Conservation (phyloP, 345 rosid species). For the Gossypium arboreum region DNA sequence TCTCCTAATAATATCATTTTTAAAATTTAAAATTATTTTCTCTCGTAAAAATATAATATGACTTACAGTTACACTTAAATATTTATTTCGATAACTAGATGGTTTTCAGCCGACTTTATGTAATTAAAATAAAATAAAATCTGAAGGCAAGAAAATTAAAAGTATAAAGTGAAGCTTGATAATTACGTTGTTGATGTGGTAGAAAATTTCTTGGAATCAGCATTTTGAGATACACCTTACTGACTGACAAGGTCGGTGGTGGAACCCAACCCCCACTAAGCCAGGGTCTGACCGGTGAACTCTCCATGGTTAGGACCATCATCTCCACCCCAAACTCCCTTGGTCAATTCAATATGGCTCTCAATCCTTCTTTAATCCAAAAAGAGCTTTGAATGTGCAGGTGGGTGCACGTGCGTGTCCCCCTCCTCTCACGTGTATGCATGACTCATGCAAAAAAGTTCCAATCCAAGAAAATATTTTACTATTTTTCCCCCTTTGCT, state of each 20-base stretch:
- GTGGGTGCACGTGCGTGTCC: conserved; percentile 29
- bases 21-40: too few species aligned
- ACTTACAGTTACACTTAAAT: rapidly evolving
- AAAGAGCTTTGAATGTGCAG: conserved; percentile 8
- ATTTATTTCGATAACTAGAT: too few species aligned
- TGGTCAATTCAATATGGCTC: background rate
- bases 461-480: background rate
- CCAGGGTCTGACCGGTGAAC: background rate
- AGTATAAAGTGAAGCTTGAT: background rate
- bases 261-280: background rate
- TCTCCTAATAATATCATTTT: rapidly evolving
- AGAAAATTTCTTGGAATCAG: background rate
- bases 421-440: conserved; percentile 36
- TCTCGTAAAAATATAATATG: rapidly evolving
- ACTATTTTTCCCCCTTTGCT: too few species aligned
- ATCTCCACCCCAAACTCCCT: background rate
- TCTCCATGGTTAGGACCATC: background rate
- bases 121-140: background rate
- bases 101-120: too few species aligned
- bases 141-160: background rate
- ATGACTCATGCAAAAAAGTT: conserved; percentile 15
- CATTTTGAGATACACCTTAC: background rate
- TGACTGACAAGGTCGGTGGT: conserved; percentile 2
- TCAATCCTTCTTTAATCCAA: background rate
- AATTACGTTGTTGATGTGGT: background rate